phyloP scores from a whole-genome alignment of 345 rosid species.

The Abelmoschus esculentus region DNA sequence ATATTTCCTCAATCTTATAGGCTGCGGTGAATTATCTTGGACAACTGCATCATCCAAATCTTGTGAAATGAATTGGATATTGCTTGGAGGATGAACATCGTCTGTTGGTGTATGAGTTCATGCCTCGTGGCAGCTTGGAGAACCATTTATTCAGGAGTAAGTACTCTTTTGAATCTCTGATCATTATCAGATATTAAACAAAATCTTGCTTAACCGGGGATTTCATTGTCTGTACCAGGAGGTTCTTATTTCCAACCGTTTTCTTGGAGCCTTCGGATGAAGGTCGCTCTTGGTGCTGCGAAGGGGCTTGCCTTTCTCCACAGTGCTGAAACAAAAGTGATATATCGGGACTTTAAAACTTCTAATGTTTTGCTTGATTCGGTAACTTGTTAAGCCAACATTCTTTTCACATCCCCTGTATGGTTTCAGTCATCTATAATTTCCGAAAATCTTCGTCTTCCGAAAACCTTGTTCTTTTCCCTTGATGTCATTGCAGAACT shows the following conservation, averaged over 20 bases:
- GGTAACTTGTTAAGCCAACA: neutral
- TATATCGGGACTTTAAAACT: neutral
- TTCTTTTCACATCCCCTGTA: neutral
- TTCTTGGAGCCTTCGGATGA: constrained; percentile 2
- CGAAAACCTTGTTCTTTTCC: neutral
- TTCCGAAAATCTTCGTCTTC: neutral
- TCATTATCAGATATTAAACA: neutral
- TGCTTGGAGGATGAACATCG: neutral
- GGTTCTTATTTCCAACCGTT: neutral
- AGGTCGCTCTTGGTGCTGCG: neutral
- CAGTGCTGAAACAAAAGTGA: neutral
- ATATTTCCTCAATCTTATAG: neutral
- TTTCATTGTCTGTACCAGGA: neutral
- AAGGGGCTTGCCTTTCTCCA: neutral
- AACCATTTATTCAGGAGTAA: neutral
- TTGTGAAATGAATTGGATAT: neutral
- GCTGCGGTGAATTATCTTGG: neutral
- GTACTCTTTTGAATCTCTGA: neutral
- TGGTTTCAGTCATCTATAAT: neutral
- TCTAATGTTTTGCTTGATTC: neutral
- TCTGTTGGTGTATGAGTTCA: neutral
- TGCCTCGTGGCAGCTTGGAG: neutral
- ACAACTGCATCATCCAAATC: neutral
- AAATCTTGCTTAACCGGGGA: neutral
- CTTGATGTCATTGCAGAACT: neutral